Base-by-base conservation (phyloP, 352 stramenopile species). In the Pythium phragmiticola region DNA sequence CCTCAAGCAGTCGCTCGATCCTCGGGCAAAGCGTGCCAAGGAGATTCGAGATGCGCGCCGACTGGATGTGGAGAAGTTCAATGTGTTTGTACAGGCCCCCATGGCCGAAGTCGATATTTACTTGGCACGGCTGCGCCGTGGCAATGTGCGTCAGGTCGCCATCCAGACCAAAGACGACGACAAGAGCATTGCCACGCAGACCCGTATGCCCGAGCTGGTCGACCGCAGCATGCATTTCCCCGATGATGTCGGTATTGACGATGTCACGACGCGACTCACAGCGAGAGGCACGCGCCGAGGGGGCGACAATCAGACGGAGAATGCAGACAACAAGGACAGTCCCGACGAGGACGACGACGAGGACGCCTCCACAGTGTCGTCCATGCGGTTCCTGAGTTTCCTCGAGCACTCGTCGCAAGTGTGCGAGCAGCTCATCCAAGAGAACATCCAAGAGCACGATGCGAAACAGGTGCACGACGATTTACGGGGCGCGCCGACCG, bases 191-290 rank as follows among this genome's bases (percentile, higher is more conserved):
- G 59, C 39, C 14, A 87, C 75, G 14, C 80, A 90, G 64, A 90
- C 80, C 11, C 86, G 89, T 45, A 49, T 66, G 7, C 64, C 73
- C 2, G 55, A 73, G n/a, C 57, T 62, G 0, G 53, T 72, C 8
- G 72, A 88, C 46, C 78, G 84, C 37, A 73, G 68, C 34, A 92
- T 89, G 80, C 77, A 88, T 37, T 92, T 89, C 23, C 83, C 83
- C 0, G 83, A 92, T 37, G 80, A 92, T n/a, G 79, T 89, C 5
- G 83, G 83, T 9, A 60, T 87, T n/a, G 82, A 88, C 52, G 62
- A 49, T 52, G 55, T 50, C 50, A 16, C 47, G 23, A 51, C n/a
- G 12, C 36, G 42, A 7, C 8, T 46, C 12, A 45, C 37, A 3
- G 47, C 34, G 23, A 43, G 28, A 47, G 63, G 52, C 34, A 59